Conservation (phyloP, 2,329 filamentous ascomycete genomes). For the Emergomyces orientalis region DNA sequence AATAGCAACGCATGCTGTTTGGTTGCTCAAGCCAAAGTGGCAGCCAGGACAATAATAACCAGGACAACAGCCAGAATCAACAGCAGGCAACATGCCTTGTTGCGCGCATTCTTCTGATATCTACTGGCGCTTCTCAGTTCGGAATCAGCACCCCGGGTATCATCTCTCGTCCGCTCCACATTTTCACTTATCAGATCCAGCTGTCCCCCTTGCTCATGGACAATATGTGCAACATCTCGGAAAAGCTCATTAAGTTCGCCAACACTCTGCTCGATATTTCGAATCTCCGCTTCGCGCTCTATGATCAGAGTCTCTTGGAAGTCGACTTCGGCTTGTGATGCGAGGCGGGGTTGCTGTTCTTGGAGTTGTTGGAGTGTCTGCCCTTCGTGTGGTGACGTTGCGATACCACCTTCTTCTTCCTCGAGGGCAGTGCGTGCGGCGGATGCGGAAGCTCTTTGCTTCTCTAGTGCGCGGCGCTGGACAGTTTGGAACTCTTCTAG, state of each 20-base stretch:
- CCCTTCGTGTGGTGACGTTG: slow-evolving; percentile 31
- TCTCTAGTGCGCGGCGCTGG: slow-evolving; percentile 84
- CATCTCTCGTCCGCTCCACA: slow-evolving; percentile 69
- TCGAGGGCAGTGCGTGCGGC: slow-evolving; percentile 76
- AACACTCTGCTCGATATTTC: slow-evolving; percentile 94
- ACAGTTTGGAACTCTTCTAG: slow-evolving; percentile 85
- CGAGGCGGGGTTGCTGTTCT: slow-evolving; percentile 68
- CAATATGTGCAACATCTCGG: slow-evolving; percentile 94
- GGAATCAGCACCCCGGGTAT: slow-evolving; percentile 74
- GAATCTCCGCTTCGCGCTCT: slow-evolving; percentile 92
- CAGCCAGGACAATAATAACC: slow-evolving; percentile 79
- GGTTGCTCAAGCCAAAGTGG: slow-evolving; percentile 57
- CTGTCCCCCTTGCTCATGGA: slow-evolving; percentile 83
- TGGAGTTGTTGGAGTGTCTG: slow-evolving; percentile 63
- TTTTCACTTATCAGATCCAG: slow-evolving; percentile 83
- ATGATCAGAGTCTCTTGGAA: slow-evolving; percentile 94
- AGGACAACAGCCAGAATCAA: slow-evolving; percentile 82
- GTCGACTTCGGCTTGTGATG: slow-evolving; percentile 88
- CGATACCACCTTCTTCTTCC: slow-evolving; percentile 34
- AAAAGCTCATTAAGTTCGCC: slow-evolving; percentile 94
- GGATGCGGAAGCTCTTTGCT: slow-evolving; percentile 75
- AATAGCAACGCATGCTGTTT: background rate
- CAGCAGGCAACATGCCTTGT: slow-evolving; percentile 86
- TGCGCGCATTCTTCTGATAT: slow-evolving; percentile 91
- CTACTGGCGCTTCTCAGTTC: slow-evolving; percentile 78